Conservation (phyloP, 2,329 filamentous ascomycete genomes). For the Orbilia oligospora region DNA sequence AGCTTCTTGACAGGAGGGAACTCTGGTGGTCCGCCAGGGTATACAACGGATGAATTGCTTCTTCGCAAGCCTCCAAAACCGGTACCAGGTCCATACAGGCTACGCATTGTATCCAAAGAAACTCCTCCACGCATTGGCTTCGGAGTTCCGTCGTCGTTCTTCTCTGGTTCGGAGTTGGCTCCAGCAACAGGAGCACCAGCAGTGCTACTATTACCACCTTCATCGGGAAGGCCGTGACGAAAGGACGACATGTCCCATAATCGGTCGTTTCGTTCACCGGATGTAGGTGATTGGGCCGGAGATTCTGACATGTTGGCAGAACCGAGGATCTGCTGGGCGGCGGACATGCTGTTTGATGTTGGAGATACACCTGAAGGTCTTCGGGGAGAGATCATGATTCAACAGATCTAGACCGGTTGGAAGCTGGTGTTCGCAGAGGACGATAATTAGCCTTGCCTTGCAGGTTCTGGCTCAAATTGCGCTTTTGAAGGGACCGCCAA, state of each 20-base stretch:
- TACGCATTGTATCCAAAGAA: constrained; percentile 50
- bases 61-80: constrained; percentile 42
- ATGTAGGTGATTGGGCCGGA: constrained; percentile 46
- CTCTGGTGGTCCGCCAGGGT: constrained; percentile 59
- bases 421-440: constrained; percentile 18
- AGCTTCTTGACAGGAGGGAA: constrained; percentile 63
- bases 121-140: constrained; percentile 30
- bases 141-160: not conserved
- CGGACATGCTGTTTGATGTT: constrained; percentile 53
- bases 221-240: constrained; percentile 36
- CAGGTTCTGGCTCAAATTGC: not conserved
- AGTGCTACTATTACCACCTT: constrained; percentile 4
- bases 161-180: constrained; percentile 10
- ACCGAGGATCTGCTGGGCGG: constrained; percentile 53
- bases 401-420: constrained; percentile 11
- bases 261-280: constrained; percentile 50
- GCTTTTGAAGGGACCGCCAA: constrained; percentile 5
- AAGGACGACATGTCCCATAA: constrained; percentile 51
- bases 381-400: constrained; percentile 59
- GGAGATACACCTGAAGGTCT: constrained; percentile 54
- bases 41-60: constrained; percentile 61
- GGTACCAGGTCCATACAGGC: constrained; percentile 42
- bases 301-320: constrained; percentile 52
- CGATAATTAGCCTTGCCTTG: constrained; percentile 17
- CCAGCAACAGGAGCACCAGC: not conserved